A percentile compares a stretch with the other conserved stretches of the same genome.
These are phyloP conservation scores for Moniliophthora roreri DNA, from an alignment of 1,284 basidiomycete genomes.

Conservation along the genomic window DNA sequence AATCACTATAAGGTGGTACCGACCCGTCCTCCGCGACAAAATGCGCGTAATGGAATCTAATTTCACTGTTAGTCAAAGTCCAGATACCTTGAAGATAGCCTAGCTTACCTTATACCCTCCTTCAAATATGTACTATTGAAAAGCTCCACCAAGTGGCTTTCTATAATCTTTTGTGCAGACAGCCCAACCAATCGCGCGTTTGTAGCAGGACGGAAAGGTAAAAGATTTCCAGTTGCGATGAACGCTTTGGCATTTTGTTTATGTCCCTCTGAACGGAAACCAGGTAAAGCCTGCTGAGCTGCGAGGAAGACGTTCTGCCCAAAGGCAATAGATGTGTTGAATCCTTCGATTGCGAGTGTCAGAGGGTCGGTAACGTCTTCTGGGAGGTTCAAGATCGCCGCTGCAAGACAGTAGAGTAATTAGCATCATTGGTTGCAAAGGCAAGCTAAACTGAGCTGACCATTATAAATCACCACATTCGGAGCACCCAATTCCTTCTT, in stretches of 20 bases:
- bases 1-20: constrained; percentile 17
- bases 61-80: constrained; percentile 11
- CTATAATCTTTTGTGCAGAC: constrained; percentile 24
- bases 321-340: constrained; percentile 15
- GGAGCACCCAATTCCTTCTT: constrained; percentile 25
- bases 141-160: constrained; percentile 22
- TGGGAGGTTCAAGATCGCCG: constrained; percentile 14
- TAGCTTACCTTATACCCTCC: constrained; percentile 23
- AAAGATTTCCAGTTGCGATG: constrained; percentile 30
- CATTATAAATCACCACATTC: constrained; percentile 29
- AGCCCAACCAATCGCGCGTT: constrained; percentile 12
- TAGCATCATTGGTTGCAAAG: not conserved
- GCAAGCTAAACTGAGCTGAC: constrained; percentile 14
- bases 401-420: constrained; percentile 9
- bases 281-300: constrained; percentile 25
- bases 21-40: constrained; percentile 24
- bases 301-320: constrained; percentile 22
- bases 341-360: constrained; percentile 19
- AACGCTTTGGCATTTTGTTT: constrained; percentile 25
- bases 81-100: not conserved
- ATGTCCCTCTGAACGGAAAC: constrained; percentile 23
- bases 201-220: constrained; percentile 22
- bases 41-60: constrained; percentile 24
- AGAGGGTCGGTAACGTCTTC: constrained; percentile 22
- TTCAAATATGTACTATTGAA: constrained; percentile 22